phyloP scores from a whole-genome alignment of 2,329 filamentous ascomycete species.

The Aspergillus phoenicis region DNA sequence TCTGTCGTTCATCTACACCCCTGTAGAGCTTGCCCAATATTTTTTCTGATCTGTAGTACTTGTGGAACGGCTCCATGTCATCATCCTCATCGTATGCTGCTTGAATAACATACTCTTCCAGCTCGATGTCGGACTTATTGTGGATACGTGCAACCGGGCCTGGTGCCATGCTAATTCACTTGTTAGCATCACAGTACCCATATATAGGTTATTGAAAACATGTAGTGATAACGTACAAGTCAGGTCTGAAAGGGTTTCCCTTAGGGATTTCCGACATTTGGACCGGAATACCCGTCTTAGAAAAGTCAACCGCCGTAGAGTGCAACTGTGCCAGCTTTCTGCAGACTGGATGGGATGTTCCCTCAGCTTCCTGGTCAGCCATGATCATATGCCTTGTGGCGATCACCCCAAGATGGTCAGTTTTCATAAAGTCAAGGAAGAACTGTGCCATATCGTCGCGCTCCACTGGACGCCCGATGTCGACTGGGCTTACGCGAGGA shows the following conservation, averaged over 20 bases:
- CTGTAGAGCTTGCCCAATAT: slow-evolving; percentile 72
- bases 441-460: slow-evolving; percentile 73
- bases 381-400: slow-evolving; percentile 65
- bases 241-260: slow-evolving; percentile 48
- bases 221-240: slow-evolving; percentile 53
- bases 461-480: slow-evolving; percentile 64
- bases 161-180: slow-evolving; percentile 24
- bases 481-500: slow-evolving; percentile 56
- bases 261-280: slow-evolving; percentile 50
- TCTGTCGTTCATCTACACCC: slow-evolving; percentile 69
- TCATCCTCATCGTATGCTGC: slow-evolving; percentile 50
- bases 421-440: slow-evolving; percentile 76
- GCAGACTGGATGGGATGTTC: slow-evolving; percentile 59
- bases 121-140: slow-evolving; percentile 45
- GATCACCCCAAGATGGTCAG: slow-evolving; percentile 67
- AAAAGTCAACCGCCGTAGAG: slow-evolving; percentile 74
- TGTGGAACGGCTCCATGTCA: slow-evolving; percentile 48
- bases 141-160: slow-evolving; percentile 29
- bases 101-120: slow-evolving; percentile 52
- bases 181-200: not conserved
- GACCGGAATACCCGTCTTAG: slow-evolving; percentile 69
- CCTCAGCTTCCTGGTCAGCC: slow-evolving; percentile 58
- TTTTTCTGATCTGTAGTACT: slow-evolving; percentile 69
- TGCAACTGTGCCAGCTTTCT: slow-evolving; percentile 62
- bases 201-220: too few relatives aligned